Conservation (phyloP, 2,329 filamentous ascomycete species). For the Penicillium oxalicum region DNA sequence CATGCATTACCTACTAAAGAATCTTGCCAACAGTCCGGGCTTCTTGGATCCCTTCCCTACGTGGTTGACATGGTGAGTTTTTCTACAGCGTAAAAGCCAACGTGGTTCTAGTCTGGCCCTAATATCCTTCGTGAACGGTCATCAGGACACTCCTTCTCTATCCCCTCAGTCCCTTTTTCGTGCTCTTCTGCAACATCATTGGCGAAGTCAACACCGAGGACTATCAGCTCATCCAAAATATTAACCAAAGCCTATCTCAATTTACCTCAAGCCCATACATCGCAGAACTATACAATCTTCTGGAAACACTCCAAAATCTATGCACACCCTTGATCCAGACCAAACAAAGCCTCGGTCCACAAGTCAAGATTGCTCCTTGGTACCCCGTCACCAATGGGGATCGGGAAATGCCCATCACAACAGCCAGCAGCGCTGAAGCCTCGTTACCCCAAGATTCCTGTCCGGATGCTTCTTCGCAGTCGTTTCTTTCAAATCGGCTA, state of each 20-base stretch:
- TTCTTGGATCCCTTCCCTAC: conserved; percentile 15
- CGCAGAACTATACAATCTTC: conserved; percentile 12
- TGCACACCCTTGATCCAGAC: conserved; percentile 11
- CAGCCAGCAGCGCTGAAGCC: neutral
- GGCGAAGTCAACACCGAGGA: conserved; percentile 15
- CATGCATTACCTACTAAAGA: conserved; percentile 10
- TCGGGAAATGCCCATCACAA: neutral
- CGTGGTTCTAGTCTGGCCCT: neutral
- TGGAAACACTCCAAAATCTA: conserved; percentile 11
- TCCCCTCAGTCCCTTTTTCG: conserved; percentile 20
- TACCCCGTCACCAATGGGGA: conserved; percentile 5
- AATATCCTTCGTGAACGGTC: neutral
- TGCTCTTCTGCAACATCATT: conserved; percentile 23
- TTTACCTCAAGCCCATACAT: conserved; percentile 17
- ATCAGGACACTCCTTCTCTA: conserved; percentile 17
- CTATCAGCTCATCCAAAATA: conserved; percentile 15
- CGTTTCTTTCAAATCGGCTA: neutral
- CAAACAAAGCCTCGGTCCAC: conserved; percentile 5
- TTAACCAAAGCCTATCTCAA: conserved; percentile 13
- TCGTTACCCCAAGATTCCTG: neutral
- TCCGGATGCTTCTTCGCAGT: neutral
- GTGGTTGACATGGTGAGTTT: conserved; percentile 14
- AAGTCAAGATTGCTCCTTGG: conserved; percentile 5
- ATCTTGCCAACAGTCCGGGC: conserved; percentile 7
- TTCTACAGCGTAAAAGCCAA: too few species aligned